phyloP scores from a whole-genome alignment of 129 eudicot genomes.

The Flaveria linearis region DNA sequence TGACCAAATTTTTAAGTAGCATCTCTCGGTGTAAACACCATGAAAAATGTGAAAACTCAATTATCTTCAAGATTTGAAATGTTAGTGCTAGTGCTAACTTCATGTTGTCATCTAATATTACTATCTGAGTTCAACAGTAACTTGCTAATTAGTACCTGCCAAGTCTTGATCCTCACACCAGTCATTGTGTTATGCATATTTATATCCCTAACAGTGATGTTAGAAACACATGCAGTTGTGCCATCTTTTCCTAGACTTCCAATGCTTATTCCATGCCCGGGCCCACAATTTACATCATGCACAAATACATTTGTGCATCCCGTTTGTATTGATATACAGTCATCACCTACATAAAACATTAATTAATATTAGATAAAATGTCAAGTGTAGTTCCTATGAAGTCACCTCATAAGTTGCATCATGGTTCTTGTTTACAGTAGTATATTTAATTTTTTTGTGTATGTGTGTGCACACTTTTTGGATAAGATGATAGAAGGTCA shows the following conservation, averaged over 20 bases:
- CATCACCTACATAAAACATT: slow-evolving; percentile 66
- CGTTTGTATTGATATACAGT: slow-evolving; percentile 94
- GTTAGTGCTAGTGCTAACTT: slow-evolving; percentile 1
- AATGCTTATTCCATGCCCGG: slow-evolving; percentile 98
- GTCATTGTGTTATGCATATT: slow-evolving; percentile 81
- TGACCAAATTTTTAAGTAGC: not conserved
- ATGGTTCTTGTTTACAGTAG: not conserved
- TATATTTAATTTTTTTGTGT: slow-evolving; percentile 2
- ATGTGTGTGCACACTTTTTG: slow-evolving; percentile 5
- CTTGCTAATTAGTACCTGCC: slow-evolving; percentile 70
- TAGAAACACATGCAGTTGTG: slow-evolving; percentile 91
- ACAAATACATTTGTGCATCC: slow-evolving; percentile 87
- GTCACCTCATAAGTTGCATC: slow-evolving; percentile 4
- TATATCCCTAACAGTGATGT: slow-evolving; percentile 73
- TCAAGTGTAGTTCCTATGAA: not conserved
- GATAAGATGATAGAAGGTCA: slow-evolving; percentile 22
- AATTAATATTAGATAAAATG: not conserved
- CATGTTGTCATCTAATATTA: not conserved
- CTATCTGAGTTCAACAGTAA: slow-evolving; percentile 3
- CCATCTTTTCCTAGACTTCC: slow-evolving; percentile 84
- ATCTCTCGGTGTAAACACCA: too few species aligned
- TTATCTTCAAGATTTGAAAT: not conserved
- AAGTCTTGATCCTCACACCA: slow-evolving; percentile 91
- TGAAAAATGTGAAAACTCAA: too few species aligned
- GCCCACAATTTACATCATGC: slow-evolving; percentile 87